phyloP scores from a whole-genome alignment of 2,329 filamentous ascomycete genomes.

The Rutstroemia sydowiana region DNA sequence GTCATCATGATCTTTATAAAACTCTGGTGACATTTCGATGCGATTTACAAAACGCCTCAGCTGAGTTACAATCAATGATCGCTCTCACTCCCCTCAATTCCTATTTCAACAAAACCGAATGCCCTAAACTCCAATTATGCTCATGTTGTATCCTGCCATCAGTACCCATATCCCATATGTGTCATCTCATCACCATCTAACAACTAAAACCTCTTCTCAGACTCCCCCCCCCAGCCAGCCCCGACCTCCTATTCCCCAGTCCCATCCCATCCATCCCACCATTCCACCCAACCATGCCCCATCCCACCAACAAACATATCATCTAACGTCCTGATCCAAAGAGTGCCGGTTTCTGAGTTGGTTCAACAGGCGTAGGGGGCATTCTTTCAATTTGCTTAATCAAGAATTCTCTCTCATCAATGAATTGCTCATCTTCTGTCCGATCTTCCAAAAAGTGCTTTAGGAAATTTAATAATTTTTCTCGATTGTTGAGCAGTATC shows the following conservation, averaged over 20 bases:
- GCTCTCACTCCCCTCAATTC: background rate
- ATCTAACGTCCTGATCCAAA: conserved; percentile 25
- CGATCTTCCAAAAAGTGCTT: conserved; percentile 89
- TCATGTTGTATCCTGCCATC: conserved; percentile 8
- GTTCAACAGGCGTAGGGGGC: conserved; percentile 48
- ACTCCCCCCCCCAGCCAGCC: too few relatives aligned
- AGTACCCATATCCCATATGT: conserved; percentile 7
- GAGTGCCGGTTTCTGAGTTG: conserved; percentile 30
- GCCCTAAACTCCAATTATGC: conserved; percentile 10
- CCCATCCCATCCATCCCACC: too few relatives aligned
- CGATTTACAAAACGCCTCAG: conserved; percentile 8
- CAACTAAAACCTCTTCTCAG: conserved; percentile 1
- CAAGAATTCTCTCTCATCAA: conserved; percentile 93
- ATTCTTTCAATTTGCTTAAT: conserved; percentile 84
- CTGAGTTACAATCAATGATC: conserved; percentile 6
- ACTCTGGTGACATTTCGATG: too few relatives aligned
- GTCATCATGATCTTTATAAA: too few relatives aligned
- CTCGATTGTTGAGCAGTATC: conserved; percentile 92
- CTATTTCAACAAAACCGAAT: conserved; percentile 7
- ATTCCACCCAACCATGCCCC: too few relatives aligned
- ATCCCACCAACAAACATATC: background rate
- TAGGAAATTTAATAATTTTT: conserved; percentile 81
- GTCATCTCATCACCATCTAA: conserved; percentile 8
- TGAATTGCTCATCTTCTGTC: conserved; percentile 96
- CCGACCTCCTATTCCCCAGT: too few relatives aligned